These are phyloP conservation scores for Daldinia sp. DNA, from an alignment of 2,329 filamentous ascomycete genomes.

Conservation along the genomic window DNA sequence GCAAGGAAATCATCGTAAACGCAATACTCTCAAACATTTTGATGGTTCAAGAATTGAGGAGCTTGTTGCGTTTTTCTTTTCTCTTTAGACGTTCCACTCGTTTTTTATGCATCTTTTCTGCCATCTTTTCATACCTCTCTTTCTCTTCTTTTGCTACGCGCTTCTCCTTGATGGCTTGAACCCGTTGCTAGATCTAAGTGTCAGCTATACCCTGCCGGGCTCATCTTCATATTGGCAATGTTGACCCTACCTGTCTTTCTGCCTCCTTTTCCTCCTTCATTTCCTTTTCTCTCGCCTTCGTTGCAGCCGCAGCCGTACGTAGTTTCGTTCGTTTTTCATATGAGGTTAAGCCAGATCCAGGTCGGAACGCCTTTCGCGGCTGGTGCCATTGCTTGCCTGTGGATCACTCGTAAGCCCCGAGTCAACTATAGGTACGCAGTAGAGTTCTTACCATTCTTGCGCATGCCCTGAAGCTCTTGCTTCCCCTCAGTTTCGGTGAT, in stretches of 20 bases:
- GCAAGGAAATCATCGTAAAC: background rate
- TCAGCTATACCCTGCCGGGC: slow-evolving; percentile 2
- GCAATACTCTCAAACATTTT: background rate
- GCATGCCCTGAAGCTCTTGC: slow-evolving; percentile 68
- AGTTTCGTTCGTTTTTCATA: slow-evolving; percentile 79
- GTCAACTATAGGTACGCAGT: background rate
- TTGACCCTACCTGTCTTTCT: slow-evolving; percentile 73
- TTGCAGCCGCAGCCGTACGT: slow-evolving; percentile 73
- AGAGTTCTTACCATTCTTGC: slow-evolving; percentile 75
- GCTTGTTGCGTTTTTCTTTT: slow-evolving; percentile 95
- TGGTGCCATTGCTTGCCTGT: slow-evolving; percentile 95
- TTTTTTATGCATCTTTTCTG: slow-evolving; percentile 97
- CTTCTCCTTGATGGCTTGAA: slow-evolving; percentile 84
- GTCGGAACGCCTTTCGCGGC: slow-evolving; percentile 84
- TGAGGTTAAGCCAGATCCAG: slow-evolving; percentile 76
- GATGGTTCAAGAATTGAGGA: slow-evolving; percentile 68
- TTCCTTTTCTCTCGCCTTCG: slow-evolving; percentile 93
- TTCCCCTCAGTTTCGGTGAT: slow-evolving; percentile 48
- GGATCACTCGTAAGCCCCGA: slow-evolving; percentile 10
- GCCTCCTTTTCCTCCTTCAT: slow-evolving; percentile 95
- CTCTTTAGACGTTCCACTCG: slow-evolving; percentile 91
- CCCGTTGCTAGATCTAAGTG: slow-evolving; percentile 66
- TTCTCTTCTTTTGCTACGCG: slow-evolving; percentile 90
- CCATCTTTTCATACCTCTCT: slow-evolving; percentile 91
- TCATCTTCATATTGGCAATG: slow-evolving; percentile 5